Conservation (phyloP, 495 filamentous ascomycete genomes). For the Xylaria nigripes region DNA sequence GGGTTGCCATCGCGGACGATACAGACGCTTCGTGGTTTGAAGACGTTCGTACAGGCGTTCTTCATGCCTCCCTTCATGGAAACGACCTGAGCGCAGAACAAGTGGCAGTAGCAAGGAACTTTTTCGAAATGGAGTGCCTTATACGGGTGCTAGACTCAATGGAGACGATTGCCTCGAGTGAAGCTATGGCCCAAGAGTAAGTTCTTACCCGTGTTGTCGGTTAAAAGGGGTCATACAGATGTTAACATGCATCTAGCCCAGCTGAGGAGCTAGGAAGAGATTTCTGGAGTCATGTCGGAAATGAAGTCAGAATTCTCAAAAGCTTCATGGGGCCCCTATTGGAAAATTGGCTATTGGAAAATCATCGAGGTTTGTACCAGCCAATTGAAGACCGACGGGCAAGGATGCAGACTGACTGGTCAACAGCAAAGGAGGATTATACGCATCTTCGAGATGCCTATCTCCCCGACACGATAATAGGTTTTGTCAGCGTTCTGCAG, state of each 20-base stretch:
- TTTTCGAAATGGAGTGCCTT: slow-evolving; percentile 65
- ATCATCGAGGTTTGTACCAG: slow-evolving; percentile 25
- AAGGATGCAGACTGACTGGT: background rate
- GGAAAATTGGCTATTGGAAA: slow-evolving; percentile 35
- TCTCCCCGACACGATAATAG: slow-evolving; percentile 72
- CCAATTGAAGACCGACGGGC: background rate
- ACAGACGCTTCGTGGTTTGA: slow-evolving; percentile 34
- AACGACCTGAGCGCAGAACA: slow-evolving; percentile 28
- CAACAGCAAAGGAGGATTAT: slow-evolving; percentile 35
- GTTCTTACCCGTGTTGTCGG: slow-evolving; percentile 3
- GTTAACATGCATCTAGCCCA: slow-evolving; percentile 17
- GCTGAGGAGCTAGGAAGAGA: slow-evolving; percentile 29
- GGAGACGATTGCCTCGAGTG: slow-evolving; percentile 45
- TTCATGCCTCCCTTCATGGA: slow-evolving; percentile 27
- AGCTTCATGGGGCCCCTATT: slow-evolving; percentile 38
- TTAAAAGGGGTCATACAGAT: background rate
- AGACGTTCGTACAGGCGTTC: slow-evolving; percentile 29
- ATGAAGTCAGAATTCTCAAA: slow-evolving; percentile 34
- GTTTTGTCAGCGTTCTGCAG: slow-evolving; percentile 68
- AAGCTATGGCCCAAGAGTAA: slow-evolving; percentile 37
- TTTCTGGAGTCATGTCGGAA: slow-evolving; percentile 34
- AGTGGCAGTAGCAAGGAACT: slow-evolving; percentile 49
- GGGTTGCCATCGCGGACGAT: slow-evolving; percentile 23
- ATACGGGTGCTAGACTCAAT: slow-evolving; percentile 58
- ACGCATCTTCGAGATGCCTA: slow-evolving; percentile 58